Base-by-base conservation (phyloP, 2,329 filamentous ascomycete genomes). In the Ascochyta fabae region DNA sequence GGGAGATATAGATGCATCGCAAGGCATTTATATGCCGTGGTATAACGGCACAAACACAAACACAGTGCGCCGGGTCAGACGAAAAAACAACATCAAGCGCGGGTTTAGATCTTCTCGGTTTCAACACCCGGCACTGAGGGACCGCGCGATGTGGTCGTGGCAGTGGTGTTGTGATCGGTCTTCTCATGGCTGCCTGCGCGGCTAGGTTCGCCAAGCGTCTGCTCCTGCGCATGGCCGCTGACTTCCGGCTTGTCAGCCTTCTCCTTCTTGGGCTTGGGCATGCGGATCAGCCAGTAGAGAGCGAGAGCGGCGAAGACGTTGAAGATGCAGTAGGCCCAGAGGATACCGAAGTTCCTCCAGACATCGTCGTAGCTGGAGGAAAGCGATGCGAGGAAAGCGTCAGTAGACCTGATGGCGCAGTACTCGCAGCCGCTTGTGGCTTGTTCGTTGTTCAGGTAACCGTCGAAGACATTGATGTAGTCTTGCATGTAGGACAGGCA, bases 291-390 rank as follows among this genome's bases (percentile, higher is more conserved):
- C 81, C 81, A 85, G 69, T 86, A 85, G 19, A 86, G 65, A 36
- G 77, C 74, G 8, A 83, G 68, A 0, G 83, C 82, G 0, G 70
- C 80, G 27, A 71, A 59, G 16, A 81, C 67, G 61, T 86, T 86
- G 69, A 85, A 83, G 34, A 78, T 72, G 48, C 84, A 75, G 57
- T 77, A 85, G 2, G 70, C 81, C 75, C 80, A 84, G 50, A 85
- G 70, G 42, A 86, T 74, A 2, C 83, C 83, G 51, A 83, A 83
- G 60, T 85, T 81, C 41, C 83, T 74, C 82, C 82, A 84, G n/a
- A 72, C 68, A 13, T 81, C 65, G 19, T 51, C 62, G 58, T 80
- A 83, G 39, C 70, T 67, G n/a, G 78, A 76, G 48, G 72, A 77
- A 31, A 85, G 68, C 8, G 35, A 6, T 1, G 42, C 13, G 13